phyloP scores from a whole-genome alignment of 805 yeast genomes.

The Pichia scutulata region DNA sequence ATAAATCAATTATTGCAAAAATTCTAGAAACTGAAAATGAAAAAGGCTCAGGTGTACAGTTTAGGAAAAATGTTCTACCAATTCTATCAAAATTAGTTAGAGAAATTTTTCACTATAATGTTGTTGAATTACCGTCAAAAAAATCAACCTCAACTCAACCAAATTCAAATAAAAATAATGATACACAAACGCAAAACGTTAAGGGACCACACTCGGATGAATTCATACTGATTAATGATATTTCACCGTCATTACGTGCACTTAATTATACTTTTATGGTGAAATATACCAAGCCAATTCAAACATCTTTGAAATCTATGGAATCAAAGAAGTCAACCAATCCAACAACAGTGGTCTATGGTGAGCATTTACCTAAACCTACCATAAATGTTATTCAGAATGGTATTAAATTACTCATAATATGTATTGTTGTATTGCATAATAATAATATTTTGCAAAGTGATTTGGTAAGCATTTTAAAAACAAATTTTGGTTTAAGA shows the following conservation, averaged over 20 bases:
- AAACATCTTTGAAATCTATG: conserved; percentile 5
- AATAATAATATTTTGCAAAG: conserved; percentile 23
- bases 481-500: conserved; percentile 17
- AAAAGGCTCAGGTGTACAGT: conserved; percentile 22
- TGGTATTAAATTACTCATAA: conserved; percentile 24
- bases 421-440: conserved; percentile 21
- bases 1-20: conserved; percentile 20
- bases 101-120: conserved; percentile 19
- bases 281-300: conserved; percentile 6
- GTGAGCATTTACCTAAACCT: conserved; percentile 22
- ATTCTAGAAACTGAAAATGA: conserved; percentile 25
- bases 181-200: neutral
- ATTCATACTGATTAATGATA: conserved; percentile 19
- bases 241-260: conserved; percentile 18
- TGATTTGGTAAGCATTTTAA: conserved; percentile 21
- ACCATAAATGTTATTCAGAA: conserved; percentile 15
- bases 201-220: conserved; percentile 11
- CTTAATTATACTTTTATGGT: conserved; percentile 15
- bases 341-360: conserved; percentile 3
- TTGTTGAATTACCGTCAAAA: conserved; percentile 20
- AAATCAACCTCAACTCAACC: neutral
- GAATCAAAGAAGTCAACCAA: conserved; percentile 1
- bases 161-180: neutral
- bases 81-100: conserved; percentile 11
- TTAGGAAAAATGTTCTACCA: conserved; percentile 21